These are phyloP conservation scores for Kwoniella sp. DNA, from an alignment of 768 basidiomycete species.

Conservation along the genomic window DNA sequence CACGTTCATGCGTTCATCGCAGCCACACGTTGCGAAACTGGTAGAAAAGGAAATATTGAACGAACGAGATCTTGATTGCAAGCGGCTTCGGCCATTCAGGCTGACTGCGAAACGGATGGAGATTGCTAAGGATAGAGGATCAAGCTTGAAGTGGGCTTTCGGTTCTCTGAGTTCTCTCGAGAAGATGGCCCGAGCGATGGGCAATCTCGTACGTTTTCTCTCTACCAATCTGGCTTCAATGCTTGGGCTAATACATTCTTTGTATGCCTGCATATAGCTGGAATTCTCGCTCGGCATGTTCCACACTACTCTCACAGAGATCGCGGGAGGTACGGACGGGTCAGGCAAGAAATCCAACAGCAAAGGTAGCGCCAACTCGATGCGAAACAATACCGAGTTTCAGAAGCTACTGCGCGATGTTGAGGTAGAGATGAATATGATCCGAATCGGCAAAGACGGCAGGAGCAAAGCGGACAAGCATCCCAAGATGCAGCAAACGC, in stretches of 20 bases:
- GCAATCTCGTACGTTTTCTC: slow-evolving; percentile 62
- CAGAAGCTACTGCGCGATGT: slow-evolving; percentile 70
- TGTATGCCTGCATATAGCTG: slow-evolving; percentile 60
- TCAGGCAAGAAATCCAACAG: slow-evolving; percentile 52
- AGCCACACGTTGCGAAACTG: slow-evolving; percentile 50
- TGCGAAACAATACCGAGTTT: slow-evolving; percentile 60
- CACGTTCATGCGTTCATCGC: neutral
- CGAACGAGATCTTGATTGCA: slow-evolving; percentile 60
- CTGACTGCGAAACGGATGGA: slow-evolving; percentile 44
- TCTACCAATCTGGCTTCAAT: too few species aligned
- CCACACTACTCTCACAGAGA: slow-evolving; percentile 65
- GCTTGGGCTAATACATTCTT: neutral
- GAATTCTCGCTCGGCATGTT: slow-evolving; percentile 83
- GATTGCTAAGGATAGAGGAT: slow-evolving; percentile 54
- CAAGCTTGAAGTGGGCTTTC: slow-evolving; percentile 61
- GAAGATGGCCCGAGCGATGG: slow-evolving; percentile 77
- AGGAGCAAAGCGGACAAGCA: slow-evolving; percentile 60
- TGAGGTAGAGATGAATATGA: slow-evolving; percentile 61
- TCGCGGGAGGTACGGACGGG: slow-evolving; percentile 58
- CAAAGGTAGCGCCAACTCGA: slow-evolving; percentile 46
- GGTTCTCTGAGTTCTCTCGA: slow-evolving; percentile 61
- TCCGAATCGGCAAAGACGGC: slow-evolving; percentile 58
- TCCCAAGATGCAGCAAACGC: slow-evolving; percentile 89
- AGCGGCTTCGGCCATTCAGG: slow-evolving; percentile 67
- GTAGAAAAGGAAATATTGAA: slow-evolving; percentile 47